phyloP scores from a whole-genome alignment of 306 rosid genomes.

The Dryas alaskensis region DNA sequence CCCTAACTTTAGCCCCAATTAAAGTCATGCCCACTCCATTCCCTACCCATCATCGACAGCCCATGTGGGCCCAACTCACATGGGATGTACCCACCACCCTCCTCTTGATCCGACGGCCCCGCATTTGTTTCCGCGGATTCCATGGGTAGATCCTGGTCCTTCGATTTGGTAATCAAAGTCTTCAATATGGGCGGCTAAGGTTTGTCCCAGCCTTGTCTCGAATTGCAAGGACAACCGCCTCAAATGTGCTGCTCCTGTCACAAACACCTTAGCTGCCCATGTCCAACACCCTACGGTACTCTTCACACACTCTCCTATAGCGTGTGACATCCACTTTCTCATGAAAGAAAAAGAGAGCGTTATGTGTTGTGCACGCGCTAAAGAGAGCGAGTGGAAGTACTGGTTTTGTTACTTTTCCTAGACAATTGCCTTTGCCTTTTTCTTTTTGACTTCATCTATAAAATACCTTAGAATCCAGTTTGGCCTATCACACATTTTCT shows the following conservation, averaged over 20 bases:
- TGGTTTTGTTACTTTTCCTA: neutral
- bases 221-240: conserved; percentile 26
- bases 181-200: conserved; percentile 29
- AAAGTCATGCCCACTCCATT: conserved; percentile 20
- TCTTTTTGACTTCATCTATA: conserved; percentile 28
- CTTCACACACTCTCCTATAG: neutral
- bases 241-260: conserved; percentile 23
- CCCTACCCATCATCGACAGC: conserved; percentile 30
- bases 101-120: conserved; percentile 13
- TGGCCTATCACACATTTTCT: conserved; percentile 17
- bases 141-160: neutral
- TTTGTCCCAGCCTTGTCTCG: conserved; percentile 45
- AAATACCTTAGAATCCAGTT: conserved; percentile 18
- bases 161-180: conserved; percentile 15
- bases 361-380: conserved; percentile 8
- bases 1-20: conserved; percentile 17
- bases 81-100: conserved; percentile 20
- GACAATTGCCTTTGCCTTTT: neutral
- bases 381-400: neutral
- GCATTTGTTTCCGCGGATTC: neutral
- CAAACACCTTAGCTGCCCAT: conserved; percentile 32
- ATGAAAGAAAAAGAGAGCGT: too few relatives aligned
- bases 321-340: conserved; percentile 15
- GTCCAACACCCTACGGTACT: conserved; percentile 3
- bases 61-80: conserved; percentile 39